Conservation (phyloP, 371 early-diverging fungal species). For the Dichotomocladium elegans region DNA sequence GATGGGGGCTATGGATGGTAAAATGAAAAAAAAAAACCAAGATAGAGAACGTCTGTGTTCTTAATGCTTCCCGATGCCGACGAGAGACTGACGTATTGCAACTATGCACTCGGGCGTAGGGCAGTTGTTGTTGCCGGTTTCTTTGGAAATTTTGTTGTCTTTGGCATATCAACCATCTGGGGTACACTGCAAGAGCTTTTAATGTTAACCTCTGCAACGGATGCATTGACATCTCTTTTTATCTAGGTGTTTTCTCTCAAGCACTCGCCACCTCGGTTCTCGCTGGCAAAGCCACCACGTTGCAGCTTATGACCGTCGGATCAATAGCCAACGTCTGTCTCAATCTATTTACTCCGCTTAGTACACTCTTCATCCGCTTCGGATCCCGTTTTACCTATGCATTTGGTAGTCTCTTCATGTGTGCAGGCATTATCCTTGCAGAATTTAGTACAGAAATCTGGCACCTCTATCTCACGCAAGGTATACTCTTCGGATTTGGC, state of each 20-base stretch:
- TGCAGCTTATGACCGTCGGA: constrained; percentile 50
- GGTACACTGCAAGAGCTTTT: constrained; percentile 23
- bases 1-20: constrained; percentile 44
- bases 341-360: constrained; percentile 39
- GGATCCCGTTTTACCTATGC: constrained; percentile 35
- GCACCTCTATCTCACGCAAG: constrained; percentile 55
- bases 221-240: not conserved
- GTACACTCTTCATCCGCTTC: constrained; percentile 30
- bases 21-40: not conserved
- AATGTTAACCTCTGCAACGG: not conserved
- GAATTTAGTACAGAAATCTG: constrained; percentile 45
- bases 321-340: constrained; percentile 36
- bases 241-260: constrained; percentile 36
- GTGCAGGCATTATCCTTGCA: constrained; percentile 44
- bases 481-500: constrained; percentile 48
- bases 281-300: constrained; percentile 29
- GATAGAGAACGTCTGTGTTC: no score
- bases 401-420: constrained; percentile 43
- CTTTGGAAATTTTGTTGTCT: constrained; percentile 32
- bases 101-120: constrained; percentile 7
- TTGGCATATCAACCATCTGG: constrained; percentile 35
- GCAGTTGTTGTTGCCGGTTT: constrained; percentile 33
- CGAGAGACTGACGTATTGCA: not conserved
- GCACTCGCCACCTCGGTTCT: constrained; percentile 25
- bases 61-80: no score